phyloP scores from a whole-genome alignment of 257 asterid species.

The Eucommia ulmoides region DNA sequence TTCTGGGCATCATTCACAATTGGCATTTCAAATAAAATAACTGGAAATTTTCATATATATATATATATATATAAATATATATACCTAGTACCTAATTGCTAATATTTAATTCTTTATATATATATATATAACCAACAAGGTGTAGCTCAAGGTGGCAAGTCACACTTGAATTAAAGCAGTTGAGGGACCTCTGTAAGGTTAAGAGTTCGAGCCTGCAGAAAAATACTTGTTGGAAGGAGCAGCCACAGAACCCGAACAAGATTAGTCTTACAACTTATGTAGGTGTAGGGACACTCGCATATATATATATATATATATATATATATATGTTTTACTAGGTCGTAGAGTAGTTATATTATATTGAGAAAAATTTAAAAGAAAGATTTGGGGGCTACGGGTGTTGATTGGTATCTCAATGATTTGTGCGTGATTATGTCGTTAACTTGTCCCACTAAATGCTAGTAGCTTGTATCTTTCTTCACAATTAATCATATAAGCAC shows the following conservation, averaged over 20 bases:
- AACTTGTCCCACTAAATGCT: conserved; percentile 13
- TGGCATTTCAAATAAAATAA: no score
- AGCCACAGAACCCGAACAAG: no score
- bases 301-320: no score
- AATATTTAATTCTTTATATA: not conserved
- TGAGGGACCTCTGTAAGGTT: no score
- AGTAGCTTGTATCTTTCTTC: conserved; percentile 18
- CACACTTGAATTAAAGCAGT: no score
- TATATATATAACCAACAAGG: not conserved
- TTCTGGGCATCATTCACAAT: no score
- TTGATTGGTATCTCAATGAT: conserved; percentile 17
- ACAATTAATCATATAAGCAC: conserved; percentile 12
- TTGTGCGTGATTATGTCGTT: conserved; percentile 6
- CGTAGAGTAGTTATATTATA: conserved; percentile 9
- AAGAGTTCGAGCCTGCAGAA: no score
- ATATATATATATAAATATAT: not conserved
- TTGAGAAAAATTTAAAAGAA: no score
- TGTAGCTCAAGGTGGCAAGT: not conserved
- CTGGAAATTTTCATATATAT: no score
- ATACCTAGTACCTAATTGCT: not conserved
- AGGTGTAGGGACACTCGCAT: no score
- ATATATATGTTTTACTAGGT: conserved; percentile 25
- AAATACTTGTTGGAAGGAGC: no score
- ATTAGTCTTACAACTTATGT: not conserved
- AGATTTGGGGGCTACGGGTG: conserved; percentile 21